Base-by-base conservation (phyloP, 768 basidiomycete species). In the Xerocomellus chrysenteron region DNA sequence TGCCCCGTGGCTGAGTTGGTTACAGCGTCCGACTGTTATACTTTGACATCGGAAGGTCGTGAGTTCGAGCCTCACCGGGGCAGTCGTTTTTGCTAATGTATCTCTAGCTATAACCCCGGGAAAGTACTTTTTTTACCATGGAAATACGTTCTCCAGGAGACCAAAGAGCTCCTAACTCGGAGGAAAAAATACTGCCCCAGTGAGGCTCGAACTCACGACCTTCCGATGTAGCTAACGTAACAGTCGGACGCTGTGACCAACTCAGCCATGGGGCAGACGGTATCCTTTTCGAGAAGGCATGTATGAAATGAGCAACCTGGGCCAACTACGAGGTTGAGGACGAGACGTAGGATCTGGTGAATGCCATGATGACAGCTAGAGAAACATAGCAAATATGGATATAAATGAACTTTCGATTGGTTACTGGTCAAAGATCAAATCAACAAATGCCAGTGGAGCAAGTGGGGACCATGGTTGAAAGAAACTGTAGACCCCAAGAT, bases 231-330 rank as follows among this genome's bases (percentile, higher is more conserved):
- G 2, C 3, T 11, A 14, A 3, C 1, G 24, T 85, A 84, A 85
- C 83, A 84, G 83, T 85, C 83, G 83, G 83, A 85, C 83, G 83
- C 84, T 84, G 81, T 85, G 76, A 85, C 83, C 83, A 85, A 84
- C 83, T 85, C 80, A 84, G 83, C 83, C 83, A 85, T 81, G 83
- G 83, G 83, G 83, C 83, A 84, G n/a, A 10, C 26, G 0, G 4
- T 41, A 2, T 39, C 3, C 11, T 28, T 28, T 52, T 36, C 0
- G 0, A 37, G 30, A 45, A 17, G 7, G 1, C 0, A 0, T 8
- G 10, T 30, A 39, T 33, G 14, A 44, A 7, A 10, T 26, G 19
- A 10, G 2, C 4, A 10, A 33, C n/a, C 3, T 11, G 6, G 17
- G 32, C 10, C 32, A 32, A 17, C 9, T 36, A 7, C 11, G 5